Evolutionary conservation across 768 basidiomycete species (phyloP), one percentile per base, ranked within the genome.

Genomic region (Lactarius tabidus): DNA sequence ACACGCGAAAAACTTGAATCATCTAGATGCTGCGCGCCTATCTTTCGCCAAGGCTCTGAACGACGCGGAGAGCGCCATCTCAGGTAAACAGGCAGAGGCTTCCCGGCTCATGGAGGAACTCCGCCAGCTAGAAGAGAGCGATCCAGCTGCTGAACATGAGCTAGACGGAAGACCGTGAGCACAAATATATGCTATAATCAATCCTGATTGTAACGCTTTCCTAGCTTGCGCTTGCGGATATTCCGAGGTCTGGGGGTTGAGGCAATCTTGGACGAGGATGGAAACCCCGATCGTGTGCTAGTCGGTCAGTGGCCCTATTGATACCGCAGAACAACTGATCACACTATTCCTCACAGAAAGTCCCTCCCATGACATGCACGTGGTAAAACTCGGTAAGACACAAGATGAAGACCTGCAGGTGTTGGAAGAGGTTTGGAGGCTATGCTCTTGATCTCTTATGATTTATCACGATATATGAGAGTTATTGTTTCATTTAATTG

Each of bases 211-310:
- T 53, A 48, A 35, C 56, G 52, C 20, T 28, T 20, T n/a, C 3
- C 55, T 66, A 93, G 91, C 48, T 70, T 92, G 59, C 84, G 90
- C 56, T 72, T 91, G 28, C 82, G 82, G 68, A 76, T 92, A 66
- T 90, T 84, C 74, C 88, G 84, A 71, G 84, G 84, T 10, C 74
- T 92, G 45, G 91, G 91, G 20, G 88, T 92, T 67, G 84, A 88
- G 58, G 84, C 89, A 5, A 75, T 91, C 48, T 66, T 83, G 20
- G 81, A 84, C 64, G 82, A 82, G 62, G 74, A 81, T 48, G 84
- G 84, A 0, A 72, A 75, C 18, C 70, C 84, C 31, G 69, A 73
- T 15, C 90, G 87, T 70, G 83, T 91, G 76, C 82, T 93, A 70
- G 79, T 92, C 69, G 79, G 89, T 91, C 71, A 73, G 89, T 84